Evolutionary conservation across 345 rosid genomes (phyloP).

Genomic region (Euphorbia lathyris): DNA sequence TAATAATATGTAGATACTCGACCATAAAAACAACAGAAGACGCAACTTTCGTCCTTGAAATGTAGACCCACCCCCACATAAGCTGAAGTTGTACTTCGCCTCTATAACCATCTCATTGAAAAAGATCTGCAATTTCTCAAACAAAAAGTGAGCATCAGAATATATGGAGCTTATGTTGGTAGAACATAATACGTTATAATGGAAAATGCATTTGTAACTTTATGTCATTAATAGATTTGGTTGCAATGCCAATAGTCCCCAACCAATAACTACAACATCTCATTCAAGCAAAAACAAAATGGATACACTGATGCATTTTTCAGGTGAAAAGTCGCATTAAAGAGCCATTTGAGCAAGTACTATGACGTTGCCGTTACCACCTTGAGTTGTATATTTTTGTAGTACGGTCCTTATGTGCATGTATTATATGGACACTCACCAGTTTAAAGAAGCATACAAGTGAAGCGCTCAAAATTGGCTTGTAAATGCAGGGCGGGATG

Average conservation of each 20-base stretch:
- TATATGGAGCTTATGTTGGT: background rate
- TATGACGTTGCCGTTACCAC: too few relatives aligned
- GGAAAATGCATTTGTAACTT: background rate
- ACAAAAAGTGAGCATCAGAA: background rate
- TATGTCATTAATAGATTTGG: background rate
- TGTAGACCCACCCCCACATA: background rate
- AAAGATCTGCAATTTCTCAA: conserved; percentile 5
- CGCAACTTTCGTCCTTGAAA: background rate
- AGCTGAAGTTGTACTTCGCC: background rate
- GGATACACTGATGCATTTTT: background rate
- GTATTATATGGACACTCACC: background rate
- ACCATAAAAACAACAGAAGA: background rate
- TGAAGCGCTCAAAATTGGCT: background rate
- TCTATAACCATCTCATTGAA: background rate
- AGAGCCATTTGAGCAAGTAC: too few relatives aligned
- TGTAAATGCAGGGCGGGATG: background rate
- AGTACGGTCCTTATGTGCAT: too few relatives aligned
- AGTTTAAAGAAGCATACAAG: background rate
- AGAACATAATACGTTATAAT: too few relatives aligned
- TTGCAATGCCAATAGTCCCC: background rate
- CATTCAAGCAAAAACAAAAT: background rate
- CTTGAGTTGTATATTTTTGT: background rate
- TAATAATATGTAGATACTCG: background rate
- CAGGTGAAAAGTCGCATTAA: too few relatives aligned
- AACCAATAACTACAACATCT: background rate